These are phyloP conservation scores for Fusarium pilosicola DNA, from an alignment of 2,329 filamentous ascomycete genomes.

Conservation along the genomic window DNA sequence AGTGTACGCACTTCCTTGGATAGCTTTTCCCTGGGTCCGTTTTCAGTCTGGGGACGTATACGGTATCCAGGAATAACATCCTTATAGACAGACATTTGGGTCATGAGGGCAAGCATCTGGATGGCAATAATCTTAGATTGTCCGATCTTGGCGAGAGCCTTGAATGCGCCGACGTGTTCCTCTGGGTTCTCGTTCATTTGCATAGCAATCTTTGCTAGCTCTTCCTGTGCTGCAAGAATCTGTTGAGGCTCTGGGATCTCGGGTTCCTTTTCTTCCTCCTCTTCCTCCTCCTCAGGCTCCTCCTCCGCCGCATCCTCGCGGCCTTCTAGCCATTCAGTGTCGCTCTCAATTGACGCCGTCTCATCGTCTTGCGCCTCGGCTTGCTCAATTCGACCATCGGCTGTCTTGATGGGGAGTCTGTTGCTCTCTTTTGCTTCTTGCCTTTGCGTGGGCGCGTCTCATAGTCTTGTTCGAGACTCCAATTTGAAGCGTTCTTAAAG, in stretches of 20 bases:
- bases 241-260: constrained; percentile 80
- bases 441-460: constrained; percentile 82
- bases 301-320: constrained; percentile 63
- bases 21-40: constrained; percentile 79
- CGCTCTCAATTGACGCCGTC: constrained; percentile 67
- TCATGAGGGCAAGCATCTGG: constrained; percentile 85
- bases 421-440: constrained; percentile 79
- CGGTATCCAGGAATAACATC: constrained; percentile 97
- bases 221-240: constrained; percentile 88
- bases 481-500: constrained; percentile 79
- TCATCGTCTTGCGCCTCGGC: constrained; percentile 66
- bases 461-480: constrained; percentile 94
- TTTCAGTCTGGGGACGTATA: constrained; percentile 83
- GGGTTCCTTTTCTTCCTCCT: constrained; percentile 64
- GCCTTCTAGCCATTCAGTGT: constrained; percentile 72
- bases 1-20: constrained; percentile 91
- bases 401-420: constrained; percentile 86
- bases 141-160: constrained; percentile 78
- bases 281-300: constrained; percentile 59
- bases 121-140: constrained; percentile 76
- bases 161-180: constrained; percentile 84
- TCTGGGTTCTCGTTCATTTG: constrained; percentile 92
- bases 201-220: constrained; percentile 83
- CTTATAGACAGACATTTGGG: constrained; percentile 91
- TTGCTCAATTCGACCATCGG: constrained; percentile 76